phyloP scores from a whole-genome alignment of 192 early-diverging fungal genomes.

The Coemansia asiatica region DNA sequence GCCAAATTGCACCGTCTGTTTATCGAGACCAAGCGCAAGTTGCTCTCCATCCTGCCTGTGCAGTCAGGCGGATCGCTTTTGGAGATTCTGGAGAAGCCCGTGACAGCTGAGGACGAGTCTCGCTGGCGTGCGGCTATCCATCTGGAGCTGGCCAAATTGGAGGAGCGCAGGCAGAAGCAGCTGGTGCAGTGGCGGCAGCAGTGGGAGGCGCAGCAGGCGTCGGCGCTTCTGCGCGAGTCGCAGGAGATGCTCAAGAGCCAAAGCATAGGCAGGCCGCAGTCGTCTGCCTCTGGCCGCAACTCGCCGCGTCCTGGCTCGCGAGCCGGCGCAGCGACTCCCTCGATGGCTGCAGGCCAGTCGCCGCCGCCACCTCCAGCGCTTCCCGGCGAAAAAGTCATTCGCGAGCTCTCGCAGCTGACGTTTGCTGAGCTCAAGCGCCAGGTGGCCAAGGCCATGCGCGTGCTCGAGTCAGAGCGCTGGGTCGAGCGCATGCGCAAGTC shows the following conservation, averaged over 20 bases:
- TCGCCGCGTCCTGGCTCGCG: conserved; percentile 25
- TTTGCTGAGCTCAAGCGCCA: conserved; percentile 81
- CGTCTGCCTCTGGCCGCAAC: conserved; percentile 37
- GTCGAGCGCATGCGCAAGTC: conserved; percentile 61
- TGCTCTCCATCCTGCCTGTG: conserved; percentile 81
- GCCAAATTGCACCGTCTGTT: conserved; percentile 68
- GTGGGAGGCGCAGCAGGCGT: conserved; percentile 57
- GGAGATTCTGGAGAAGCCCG: conserved; percentile 78
- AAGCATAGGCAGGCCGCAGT: conserved; percentile 19
- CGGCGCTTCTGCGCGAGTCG: conserved; percentile 42
- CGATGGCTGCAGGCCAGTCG: background rate
- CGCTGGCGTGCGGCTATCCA: conserved; percentile 56
- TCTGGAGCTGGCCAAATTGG: conserved; percentile 55
- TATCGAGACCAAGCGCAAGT: conserved; percentile 86
- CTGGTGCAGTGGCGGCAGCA: conserved; percentile 50
- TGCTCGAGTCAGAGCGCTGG: conserved; percentile 73
- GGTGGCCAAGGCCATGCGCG: conserved; percentile 77
- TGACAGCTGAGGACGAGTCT: conserved; percentile 75
- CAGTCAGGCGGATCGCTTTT: conserved; percentile 80
- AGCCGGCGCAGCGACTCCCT: conserved; percentile 8
- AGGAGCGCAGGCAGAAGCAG: conserved; percentile 49
- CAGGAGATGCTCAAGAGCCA: conserved; percentile 33
- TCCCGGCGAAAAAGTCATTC: conserved; percentile 52
- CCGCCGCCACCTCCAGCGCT: conserved; percentile 47
- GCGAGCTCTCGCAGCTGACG: conserved; percentile 62